Evolutionary conservation across 129 eudicot genomes (phyloP).

Genomic region (Scalesia atractyloides): DNA sequence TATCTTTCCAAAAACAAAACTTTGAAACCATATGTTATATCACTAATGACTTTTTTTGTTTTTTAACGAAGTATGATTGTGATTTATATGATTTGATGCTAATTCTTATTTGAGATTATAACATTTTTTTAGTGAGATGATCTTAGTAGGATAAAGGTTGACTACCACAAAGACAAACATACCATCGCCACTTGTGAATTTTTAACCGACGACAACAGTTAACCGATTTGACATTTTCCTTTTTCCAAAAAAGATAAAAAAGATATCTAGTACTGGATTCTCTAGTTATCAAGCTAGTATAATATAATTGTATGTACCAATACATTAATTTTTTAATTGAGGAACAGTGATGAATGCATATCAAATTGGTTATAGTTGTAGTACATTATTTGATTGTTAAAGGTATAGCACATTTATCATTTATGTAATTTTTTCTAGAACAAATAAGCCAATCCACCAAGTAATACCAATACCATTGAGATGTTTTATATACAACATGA

Average conservation of each 20-base stretch:
- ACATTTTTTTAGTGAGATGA: neutral
- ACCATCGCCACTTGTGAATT: neutral
- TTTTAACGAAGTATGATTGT: neutral
- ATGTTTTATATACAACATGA: neutral
- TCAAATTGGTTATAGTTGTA: neutral
- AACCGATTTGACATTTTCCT: neutral
- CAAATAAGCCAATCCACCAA: neutral
- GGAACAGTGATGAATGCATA: neutral
- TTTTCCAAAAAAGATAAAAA: neutral
- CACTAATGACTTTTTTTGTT: too few relatives aligned
- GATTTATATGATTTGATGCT: slow-evolving; percentile 7
- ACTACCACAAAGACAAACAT: neutral
- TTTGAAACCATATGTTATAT: too few relatives aligned
- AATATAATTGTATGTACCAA: neutral
- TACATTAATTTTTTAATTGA: neutral
- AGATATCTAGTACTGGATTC: neutral
- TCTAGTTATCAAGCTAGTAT: neutral
- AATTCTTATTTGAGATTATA: slow-evolving; percentile 3
- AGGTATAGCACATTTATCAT: slow-evolving; percentile 6
- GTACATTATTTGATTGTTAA: neutral
- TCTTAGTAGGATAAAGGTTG: neutral
- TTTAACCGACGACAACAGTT: neutral
- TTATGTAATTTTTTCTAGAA: neutral
- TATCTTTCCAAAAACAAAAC: neutral
- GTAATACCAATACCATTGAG: neutral